Evolutionary conservation across 1,139 yeast genomes (phyloP).

Genomic region (Saccharomyces hybrid): DNA sequence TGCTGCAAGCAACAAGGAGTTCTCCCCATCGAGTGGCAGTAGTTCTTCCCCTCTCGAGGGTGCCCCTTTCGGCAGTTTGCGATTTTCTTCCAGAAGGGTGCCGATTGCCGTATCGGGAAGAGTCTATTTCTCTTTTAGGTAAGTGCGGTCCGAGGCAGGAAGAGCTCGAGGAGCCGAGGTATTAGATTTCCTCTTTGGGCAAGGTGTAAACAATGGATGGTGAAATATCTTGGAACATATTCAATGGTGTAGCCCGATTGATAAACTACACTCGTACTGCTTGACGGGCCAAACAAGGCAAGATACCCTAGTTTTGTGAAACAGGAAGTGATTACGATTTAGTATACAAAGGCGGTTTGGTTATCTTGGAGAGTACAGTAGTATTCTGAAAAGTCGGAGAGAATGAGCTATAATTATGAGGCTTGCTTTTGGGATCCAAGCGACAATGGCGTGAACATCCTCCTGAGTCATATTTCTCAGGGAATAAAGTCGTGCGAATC

Average conservation of each 20-base stretch:
- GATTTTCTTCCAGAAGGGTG: neutral
- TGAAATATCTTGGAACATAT: neutral
- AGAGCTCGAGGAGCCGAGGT: neutral
- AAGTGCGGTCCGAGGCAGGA: neutral
- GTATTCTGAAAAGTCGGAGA: neutral
- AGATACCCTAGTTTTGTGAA: neutral
- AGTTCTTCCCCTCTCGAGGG: neutral
- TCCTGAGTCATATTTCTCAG: slow-evolving; percentile 24
- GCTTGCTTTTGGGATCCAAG: slow-evolving; percentile 32
- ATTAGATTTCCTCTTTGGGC: neutral
- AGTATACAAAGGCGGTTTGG: neutral
- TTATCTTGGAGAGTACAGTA: neutral
- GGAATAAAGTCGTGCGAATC: slow-evolving; percentile 26
- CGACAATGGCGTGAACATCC: slow-evolving; percentile 27
- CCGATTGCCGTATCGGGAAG: neutral
- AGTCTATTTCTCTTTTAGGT: neutral
- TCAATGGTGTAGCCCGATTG: neutral
- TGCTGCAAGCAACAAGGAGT: neutral
- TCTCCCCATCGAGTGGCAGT: neutral
- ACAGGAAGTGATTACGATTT: neutral
- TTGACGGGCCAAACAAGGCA: neutral
- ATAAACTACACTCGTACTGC: neutral
- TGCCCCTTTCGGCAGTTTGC: neutral
- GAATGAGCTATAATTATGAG: slow-evolving; percentile 23
- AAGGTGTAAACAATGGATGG: neutral